Base-by-base conservation (phyloP, 2,329 filamentous ascomycete genomes). In the Diaporthe longicolla region DNA sequence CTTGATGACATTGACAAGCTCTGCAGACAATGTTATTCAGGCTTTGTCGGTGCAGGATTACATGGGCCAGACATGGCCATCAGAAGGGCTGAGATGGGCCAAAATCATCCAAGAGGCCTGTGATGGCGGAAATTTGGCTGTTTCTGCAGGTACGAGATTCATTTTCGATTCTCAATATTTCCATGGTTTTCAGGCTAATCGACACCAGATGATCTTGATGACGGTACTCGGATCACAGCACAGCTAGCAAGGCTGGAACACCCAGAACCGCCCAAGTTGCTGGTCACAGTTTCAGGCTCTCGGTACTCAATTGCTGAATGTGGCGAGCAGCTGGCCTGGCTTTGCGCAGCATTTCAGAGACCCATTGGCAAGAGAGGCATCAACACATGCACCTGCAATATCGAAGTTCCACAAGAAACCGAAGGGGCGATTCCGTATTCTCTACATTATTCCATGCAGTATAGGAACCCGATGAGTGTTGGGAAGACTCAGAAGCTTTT, bases 251-350 rank as follows among this genome's bases (percentile, higher is more conserved):
- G 4, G 35, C 11, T 43, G 57, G n/a, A 43, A 43, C 21, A 59
- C 35, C 17, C 57, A 2, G 6, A 17, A 15, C 3, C n/a, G n/a
- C 1, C 35, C 57, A 0, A 26, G 2, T 19, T 59, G 57, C 57
- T 59, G 5, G n/a, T 59, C 35, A 59, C 57, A 4, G 57, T 21
- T 9, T 40, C 57, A 24, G 57, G 57, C 10, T 21, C 57, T 21
- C 4, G 4, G 57, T 59, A 59, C 35, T 59, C 57, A 11, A 40
- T 59, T 21, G 15, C 57, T 43, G 21, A 59, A 19, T 59, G n/a
- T 43, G 57, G 57, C 4, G n/a, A 59, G 57, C 57, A 59, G 7
- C 29, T 59, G 57, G 35, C 57, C 26, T 59, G 57, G 57, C 35
- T 59, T 10, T n/a, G 57, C 13, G 57, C 57, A 26, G 57, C n/a